Conservation (phyloP, 2,329 filamentous ascomycete species). For the Fusarium incarnatum region DNA sequence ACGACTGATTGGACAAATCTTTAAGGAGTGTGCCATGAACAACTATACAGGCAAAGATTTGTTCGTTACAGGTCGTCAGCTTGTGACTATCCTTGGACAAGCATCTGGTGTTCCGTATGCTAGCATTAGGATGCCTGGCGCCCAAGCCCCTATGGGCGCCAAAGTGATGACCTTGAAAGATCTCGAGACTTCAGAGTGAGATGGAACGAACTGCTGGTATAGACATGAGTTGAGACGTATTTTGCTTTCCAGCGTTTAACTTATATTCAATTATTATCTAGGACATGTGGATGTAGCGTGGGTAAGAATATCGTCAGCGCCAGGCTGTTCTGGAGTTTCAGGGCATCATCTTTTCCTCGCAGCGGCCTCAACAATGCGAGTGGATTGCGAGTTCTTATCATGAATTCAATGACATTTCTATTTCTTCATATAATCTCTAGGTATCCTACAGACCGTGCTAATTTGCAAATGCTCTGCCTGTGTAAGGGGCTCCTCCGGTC, state of each 20-base stretch:
- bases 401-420: conserved; percentile 29
- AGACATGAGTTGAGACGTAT: not conserved
- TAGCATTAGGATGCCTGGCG: conserved; percentile 42
- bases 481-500: not conserved
- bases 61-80: conserved; percentile 45
- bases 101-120: conserved; percentile 44
- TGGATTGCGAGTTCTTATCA: conserved; percentile 18
- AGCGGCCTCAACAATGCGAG: conserved; percentile 2
- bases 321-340: conserved; percentile 38
- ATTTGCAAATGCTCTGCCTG: not conserved
- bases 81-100: conserved; percentile 47
- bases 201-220: not conserved
- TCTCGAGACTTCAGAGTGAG: conserved; percentile 47
- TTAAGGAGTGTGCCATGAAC: conserved; percentile 51
- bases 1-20: conserved; percentile 59
- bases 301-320: conserved; percentile 28
- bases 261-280: not conserved
- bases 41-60: conserved; percentile 47
- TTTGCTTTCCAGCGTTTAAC: not conserved
- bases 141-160: conserved; percentile 47
- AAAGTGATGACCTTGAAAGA: conserved; percentile 51
- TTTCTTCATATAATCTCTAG: not conserved
- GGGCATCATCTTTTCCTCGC: conserved; percentile 17
- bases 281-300: conserved; percentile 17
- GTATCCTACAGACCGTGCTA: not conserved